phyloP scores from a whole-genome alignment of 148 eudicot genomes.

The Rhododendron ferrugineum region DNA sequence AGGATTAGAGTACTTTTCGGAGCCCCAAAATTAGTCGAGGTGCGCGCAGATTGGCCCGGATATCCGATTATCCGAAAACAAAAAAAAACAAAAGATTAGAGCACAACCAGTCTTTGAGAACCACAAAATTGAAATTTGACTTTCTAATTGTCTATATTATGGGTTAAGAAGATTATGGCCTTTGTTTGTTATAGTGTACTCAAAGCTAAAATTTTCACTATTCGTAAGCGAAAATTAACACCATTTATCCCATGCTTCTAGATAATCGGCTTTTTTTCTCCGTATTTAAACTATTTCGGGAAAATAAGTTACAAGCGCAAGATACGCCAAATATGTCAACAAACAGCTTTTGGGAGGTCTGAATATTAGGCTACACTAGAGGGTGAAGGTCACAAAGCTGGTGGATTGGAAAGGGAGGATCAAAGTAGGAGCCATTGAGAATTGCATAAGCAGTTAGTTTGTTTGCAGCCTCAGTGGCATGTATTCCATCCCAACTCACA shows the following conservation, averaged over 20 bases:
- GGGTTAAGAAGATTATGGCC: background rate
- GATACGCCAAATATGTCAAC: background rate
- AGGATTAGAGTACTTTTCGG: too few species aligned
- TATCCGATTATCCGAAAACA: too few species aligned
- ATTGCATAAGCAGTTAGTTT: slow-evolving; percentile 50
- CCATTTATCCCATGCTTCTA: background rate
- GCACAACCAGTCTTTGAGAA: too few species aligned
- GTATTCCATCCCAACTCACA: slow-evolving; percentile 87
- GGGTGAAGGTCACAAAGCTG: slow-evolving; percentile 53
- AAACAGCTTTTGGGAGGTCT: background rate
- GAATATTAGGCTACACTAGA: slow-evolving; percentile 23
- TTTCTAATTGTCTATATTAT: too few species aligned
- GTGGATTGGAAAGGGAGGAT: slow-evolving; percentile 65
- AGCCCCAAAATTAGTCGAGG: too few species aligned
- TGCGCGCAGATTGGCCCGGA: too few species aligned
- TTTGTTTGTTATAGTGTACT: background rate
- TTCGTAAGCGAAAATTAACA: background rate
- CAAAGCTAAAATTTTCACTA: background rate
- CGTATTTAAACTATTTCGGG: background rate
- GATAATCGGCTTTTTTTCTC: background rate
- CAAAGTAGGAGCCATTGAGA: slow-evolving; percentile 56
- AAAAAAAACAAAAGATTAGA: too few species aligned
- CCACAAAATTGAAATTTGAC: too few species aligned
- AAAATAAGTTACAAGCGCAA: background rate
- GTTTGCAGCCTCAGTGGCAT: slow-evolving; percentile 82